Evolutionary conservation across 139 green algal species (phyloP).

Genomic region (Chlamydomonas asymmetrica): DNA sequence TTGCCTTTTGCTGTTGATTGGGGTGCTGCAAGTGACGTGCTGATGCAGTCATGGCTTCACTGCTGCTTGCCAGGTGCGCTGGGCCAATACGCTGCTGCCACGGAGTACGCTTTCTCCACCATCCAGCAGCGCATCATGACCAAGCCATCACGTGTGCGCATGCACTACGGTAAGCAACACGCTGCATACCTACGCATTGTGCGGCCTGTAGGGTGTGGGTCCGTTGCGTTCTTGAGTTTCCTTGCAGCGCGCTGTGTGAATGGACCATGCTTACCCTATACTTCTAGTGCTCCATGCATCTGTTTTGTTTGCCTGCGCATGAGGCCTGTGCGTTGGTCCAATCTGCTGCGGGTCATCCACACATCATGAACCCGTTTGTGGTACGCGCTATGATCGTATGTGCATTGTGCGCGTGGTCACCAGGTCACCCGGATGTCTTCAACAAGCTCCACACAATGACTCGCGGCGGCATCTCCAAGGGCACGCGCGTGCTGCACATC

Average conservation of each 20-base stretch:
- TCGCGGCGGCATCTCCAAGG: conserved; percentile 37
- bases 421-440: conserved; percentile 83
- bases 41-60: too few relatives aligned
- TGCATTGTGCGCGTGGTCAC: background rate
- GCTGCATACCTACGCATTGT: background rate
- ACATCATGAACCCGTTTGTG: too few relatives aligned
- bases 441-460: conserved; percentile 85
- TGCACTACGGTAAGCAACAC: conserved; percentile 18
- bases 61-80: conserved; percentile 51
- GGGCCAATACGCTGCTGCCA: conserved; percentile 69
- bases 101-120: conserved; percentile 79
- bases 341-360: too few relatives aligned
- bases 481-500: conserved; percentile 58
- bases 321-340: too few relatives aligned
- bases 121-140: conserved; percentile 81
- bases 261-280: too few relatives aligned
- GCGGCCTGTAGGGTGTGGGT: background rate
- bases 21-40: too few relatives aligned
- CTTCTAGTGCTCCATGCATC: too few relatives aligned
- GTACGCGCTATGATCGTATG: background rate
- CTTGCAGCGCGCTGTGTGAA: too few relatives aligned
- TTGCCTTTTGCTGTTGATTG: too few relatives aligned
- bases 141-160: conserved; percentile 42
- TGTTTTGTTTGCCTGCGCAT: too few relatives aligned
- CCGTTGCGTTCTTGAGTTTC: background rate